phyloP scores from a whole-genome alignment of 306 rosid species.

The Vigna trinervia region DNA sequence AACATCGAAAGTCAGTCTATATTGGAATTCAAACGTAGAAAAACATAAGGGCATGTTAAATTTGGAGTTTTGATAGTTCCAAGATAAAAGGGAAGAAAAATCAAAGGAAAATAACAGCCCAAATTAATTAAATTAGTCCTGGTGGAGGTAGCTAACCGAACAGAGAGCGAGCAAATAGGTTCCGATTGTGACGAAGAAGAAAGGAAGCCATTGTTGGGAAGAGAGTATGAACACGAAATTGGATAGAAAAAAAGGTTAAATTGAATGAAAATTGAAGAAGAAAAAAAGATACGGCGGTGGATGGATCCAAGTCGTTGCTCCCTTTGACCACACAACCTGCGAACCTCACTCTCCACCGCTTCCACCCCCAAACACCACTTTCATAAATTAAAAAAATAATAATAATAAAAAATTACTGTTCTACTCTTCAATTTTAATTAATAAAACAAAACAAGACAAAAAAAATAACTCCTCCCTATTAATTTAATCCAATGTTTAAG shows the following conservation, averaged over 20 bases:
- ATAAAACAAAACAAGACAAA: too few species aligned
- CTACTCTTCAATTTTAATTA: too few species aligned
- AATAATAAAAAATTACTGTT: too few species aligned
- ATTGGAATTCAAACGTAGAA: neutral
- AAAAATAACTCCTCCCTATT: too few species aligned
- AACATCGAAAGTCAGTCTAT: conserved; percentile 29
- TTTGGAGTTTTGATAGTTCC: conserved; percentile 2
- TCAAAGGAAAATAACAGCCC: conserved; percentile 4
- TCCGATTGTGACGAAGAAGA: conserved; percentile 52
- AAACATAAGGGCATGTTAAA: neutral
- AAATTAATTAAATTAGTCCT: neutral
- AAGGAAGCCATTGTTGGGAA: conserved; percentile 56
- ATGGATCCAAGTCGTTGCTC: conserved; percentile 16
- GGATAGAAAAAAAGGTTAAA: conserved; percentile 13
- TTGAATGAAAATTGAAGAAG: neutral
- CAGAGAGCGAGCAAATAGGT: conserved; percentile 49
- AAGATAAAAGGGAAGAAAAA: neutral
- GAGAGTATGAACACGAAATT: conserved; percentile 6
- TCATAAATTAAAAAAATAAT: too few species aligned
- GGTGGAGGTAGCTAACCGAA: conserved; percentile 45
- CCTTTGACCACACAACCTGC: conserved; percentile 37
- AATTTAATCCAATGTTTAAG: too few species aligned
- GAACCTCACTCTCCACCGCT: conserved; percentile 44
- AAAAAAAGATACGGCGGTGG: neutral
- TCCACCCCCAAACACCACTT: neutral